Evolutionary conservation across 2,329 filamentous ascomycete genomes (phyloP), one percentile per base, ranked within the genome.

Genomic region (Penicillium janthinellum): DNA sequence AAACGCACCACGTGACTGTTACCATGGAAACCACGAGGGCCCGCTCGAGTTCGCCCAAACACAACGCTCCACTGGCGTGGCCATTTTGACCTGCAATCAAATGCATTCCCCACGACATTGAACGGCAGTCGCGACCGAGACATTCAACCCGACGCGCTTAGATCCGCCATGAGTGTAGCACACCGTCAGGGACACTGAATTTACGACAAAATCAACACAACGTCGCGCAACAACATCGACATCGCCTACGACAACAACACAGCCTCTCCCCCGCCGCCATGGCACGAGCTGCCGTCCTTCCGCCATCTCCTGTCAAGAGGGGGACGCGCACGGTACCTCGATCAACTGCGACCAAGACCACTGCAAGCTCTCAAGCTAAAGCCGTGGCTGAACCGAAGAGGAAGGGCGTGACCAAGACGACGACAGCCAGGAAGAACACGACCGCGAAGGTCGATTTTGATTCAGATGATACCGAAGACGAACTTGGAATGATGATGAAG

Each of bases 241-340:
- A 45, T 11, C 42, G 8, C 47, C 20, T 48, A 42, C 52, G 54
- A 54, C 31, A 34, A 22, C 35, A 47, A 25, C 10, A 35, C n/a
- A 17, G n/a, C 11, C 37, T 20, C 17, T 8, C 34, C 49, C 25
- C 10, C 52, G 42, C 54, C 62, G 57, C 41, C 25, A 69, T 69
- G 67, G 67, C 67, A 50, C 67, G 67, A 42, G 66, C 67, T 41
- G 67, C 67, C 44, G 63, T 69, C 38, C 61, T 69, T 20, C 67
- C 67, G 4, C 60, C 59, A 11, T 66, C 66, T 42, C 67, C 67
- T 41, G 61, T 49, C 5, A 69, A 65, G 54, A 59, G 65, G 39
- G 64, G 45, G 8, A 48, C 55, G 11, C 65, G 67, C 25, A 59
- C 64, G 11, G 66, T 59, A 15, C 56, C 64, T 17, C 54, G 62